These are phyloP conservation scores for Amaranthus cruentus DNA, from an alignment of 148 eudicot genomes.

Conservation along the genomic window DNA sequence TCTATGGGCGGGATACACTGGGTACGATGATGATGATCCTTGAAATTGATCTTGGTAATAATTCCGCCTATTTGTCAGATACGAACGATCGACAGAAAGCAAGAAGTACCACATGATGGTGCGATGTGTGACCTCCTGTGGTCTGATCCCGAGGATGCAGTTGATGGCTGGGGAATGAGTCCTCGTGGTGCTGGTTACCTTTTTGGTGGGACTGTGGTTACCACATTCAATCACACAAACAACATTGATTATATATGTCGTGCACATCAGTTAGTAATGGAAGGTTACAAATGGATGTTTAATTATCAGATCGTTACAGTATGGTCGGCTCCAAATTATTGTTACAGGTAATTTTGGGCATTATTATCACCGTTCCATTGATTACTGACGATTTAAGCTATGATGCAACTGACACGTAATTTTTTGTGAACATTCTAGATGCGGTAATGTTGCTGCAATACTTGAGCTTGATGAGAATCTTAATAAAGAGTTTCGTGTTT, in stretches of 20 bases:
- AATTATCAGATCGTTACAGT: slow-evolving; percentile 86
- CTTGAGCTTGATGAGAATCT: slow-evolving; percentile 95
- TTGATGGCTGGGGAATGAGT: slow-evolving; percentile 90
- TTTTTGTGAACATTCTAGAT: slow-evolving; percentile 43
- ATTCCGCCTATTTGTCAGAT: slow-evolving; percentile 44
- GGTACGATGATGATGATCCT: too few species aligned
- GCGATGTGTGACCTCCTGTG: slow-evolving; percentile 97
- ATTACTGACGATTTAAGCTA: not conserved
- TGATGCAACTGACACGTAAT: not conserved
- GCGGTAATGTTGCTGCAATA: slow-evolving; percentile 97
- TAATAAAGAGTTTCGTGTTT: slow-evolving; percentile 66
- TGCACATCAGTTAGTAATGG: slow-evolving; percentile 96
- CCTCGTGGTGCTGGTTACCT: slow-evolving; percentile 96
- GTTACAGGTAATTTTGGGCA: slow-evolving; percentile 54
- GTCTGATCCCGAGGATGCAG: slow-evolving; percentile 93
- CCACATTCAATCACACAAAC: slow-evolving; percentile 68
- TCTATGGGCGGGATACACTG: too few species aligned
- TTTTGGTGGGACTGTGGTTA: slow-evolving; percentile 72
- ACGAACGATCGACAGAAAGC: slow-evolving; percentile 83
- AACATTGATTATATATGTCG: slow-evolving; percentile 84
- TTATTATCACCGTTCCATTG: not conserved
- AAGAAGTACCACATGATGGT: slow-evolving; percentile 96
- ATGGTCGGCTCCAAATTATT: slow-evolving; percentile 98
- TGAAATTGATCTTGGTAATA: not conserved
- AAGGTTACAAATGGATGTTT: slow-evolving; percentile 96